Evolutionary conservation across 2,329 filamentous ascomycete genomes (phyloP).

Genomic region (Colletotrichum sansevieriae): DNA sequence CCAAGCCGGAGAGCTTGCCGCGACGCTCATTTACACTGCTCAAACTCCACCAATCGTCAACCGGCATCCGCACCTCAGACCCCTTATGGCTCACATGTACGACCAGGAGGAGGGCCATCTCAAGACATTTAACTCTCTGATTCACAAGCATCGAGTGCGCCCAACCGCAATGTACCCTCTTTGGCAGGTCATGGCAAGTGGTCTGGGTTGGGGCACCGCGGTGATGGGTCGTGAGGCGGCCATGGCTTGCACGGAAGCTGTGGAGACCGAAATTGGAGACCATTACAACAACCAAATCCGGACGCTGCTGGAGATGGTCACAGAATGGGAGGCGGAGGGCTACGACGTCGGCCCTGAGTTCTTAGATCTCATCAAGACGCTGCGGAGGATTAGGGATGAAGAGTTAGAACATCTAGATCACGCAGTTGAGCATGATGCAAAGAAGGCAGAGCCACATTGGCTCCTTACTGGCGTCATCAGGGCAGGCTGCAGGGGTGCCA

Average conservation of each 20-base stretch:
- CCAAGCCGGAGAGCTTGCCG: constrained; percentile 97
- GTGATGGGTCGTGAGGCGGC: constrained; percentile 91
- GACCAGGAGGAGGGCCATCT: constrained; percentile 94
- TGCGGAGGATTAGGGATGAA: constrained; percentile 91
- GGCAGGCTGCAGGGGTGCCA: constrained; percentile 90
- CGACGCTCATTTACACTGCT: constrained; percentile 91
- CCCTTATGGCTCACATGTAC: constrained; percentile 98
- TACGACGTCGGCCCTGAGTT: constrained; percentile 87
- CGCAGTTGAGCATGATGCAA: constrained; percentile 92
- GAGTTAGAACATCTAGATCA: constrained; percentile 97
- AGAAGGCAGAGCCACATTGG: constrained; percentile 91
- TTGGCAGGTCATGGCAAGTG: constrained; percentile 85
- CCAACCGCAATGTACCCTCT: constrained; percentile 93
- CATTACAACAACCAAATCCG: constrained; percentile 97
- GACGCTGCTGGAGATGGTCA: constrained; percentile 83
- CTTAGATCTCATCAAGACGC: constrained; percentile 75
- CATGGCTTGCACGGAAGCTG: constrained; percentile 98
- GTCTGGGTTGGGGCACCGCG: constrained; percentile 90
- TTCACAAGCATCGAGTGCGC: constrained; percentile 88
- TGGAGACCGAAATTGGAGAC: constrained; percentile 96
- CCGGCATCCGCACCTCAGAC: constrained; percentile 87
- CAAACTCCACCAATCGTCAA: constrained; percentile 86
- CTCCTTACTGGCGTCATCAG: constrained; percentile 88
- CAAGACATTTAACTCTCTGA: constrained; percentile 83
- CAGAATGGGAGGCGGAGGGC: constrained; percentile 79